A percentile compares a stretch with the other conserved stretches of the same genome.
Evolutionary conservation across 139 green algal genomes (phyloP).

Genomic region (Chlorella sp.): DNA sequence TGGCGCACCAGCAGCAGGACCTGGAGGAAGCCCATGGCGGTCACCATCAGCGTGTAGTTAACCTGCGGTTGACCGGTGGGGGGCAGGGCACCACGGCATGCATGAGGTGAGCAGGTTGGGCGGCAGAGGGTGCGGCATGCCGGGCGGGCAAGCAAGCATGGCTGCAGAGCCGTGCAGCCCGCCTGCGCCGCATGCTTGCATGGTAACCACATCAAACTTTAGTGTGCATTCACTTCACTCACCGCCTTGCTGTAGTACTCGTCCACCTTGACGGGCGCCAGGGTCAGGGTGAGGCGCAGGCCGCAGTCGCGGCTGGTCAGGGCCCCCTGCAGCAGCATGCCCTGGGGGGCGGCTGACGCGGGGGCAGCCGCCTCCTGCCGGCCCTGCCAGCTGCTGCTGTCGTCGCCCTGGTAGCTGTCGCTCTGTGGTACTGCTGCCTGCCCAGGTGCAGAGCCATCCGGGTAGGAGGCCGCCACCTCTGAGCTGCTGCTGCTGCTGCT

Average conservation of each 20-base stretch:
- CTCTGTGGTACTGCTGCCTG: too few species aligned
- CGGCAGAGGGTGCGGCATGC: background rate
- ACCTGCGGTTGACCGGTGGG: slow-evolving; percentile 4
- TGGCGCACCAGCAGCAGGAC: slow-evolving; percentile 76
- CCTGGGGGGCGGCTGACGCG: background rate
- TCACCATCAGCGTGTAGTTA: slow-evolving; percentile 82
- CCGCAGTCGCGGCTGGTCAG: slow-evolving; percentile 62
- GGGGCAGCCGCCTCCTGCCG: too few species aligned
- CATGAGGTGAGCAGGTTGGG: background rate
- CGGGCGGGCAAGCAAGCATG: background rate
- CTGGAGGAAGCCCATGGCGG: slow-evolving; percentile 59
- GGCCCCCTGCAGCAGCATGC: slow-evolving; percentile 55
- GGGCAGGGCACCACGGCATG: background rate
- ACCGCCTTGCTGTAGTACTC: slow-evolving; percentile 73
- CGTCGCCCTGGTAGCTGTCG: background rate
- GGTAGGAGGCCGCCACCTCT: too few species aligned
- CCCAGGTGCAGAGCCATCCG: too few species aligned
- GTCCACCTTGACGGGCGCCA: slow-evolving; percentile 65
- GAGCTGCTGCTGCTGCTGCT: background rate
- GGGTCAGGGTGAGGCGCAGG: slow-evolving; percentile 58
- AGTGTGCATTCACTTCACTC: too few species aligned
- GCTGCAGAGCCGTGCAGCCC: background rate
- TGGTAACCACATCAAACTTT: background rate
- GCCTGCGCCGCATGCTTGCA: too few species aligned
- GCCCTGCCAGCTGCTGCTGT: background rate